Evolutionary conservation across 352 stramenopile genomes (phyloP), one percentile per base, ranked within the genome.

Genomic region (Globisporangium uncinulatum): DNA sequence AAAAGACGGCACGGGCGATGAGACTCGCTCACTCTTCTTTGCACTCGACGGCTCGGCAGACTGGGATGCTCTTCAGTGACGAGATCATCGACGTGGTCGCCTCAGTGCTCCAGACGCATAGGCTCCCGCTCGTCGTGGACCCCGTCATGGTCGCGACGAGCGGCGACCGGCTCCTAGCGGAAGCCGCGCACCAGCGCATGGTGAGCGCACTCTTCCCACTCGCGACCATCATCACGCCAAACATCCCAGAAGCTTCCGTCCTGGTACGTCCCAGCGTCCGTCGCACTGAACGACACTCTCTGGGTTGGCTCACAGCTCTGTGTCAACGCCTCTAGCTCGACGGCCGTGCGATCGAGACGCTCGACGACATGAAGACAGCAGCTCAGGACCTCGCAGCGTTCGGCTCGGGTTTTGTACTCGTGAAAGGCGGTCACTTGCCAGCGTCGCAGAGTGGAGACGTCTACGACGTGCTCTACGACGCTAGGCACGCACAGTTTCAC

Each of bases 91-190:
- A 84, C 14, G 69, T 80, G 57, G 86, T 97, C 31, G 80, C 76
- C 32, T 47, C 58, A 11, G 70, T 81, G 47, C 57, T 97, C 15
- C 57, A 78, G 31, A 17, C 71, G n/a, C 61, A 79, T n/a, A 44
- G 74, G 32, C 41, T 75, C 9, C 62, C 61, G 10, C 66, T 98
- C 6, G 83, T 98, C n/a, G 73, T 97, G 10, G 94, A 98, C 71
- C 92, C 94, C 1, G 92, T 98, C 31, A 97, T 98, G 91, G 89
- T 98, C 54, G 89, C 86, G 0, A 97, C 89, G 13, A 97, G 81
- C 66, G 62, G 91, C 63, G 42, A 93, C 78, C 68, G 79, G 21
- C 68, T 98, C 13, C 70, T 98, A 43, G 71, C 96, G 42, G 76
- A 86, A 13, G 73, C 73, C 4, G 89, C 90, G 14, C 69, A 92